A percentile compares a stretch with the other conserved stretches of the same genome.
phyloP scores from a whole-genome alignment of 306 rosid genomes.

The Chamaecrista fasciculata region DNA sequence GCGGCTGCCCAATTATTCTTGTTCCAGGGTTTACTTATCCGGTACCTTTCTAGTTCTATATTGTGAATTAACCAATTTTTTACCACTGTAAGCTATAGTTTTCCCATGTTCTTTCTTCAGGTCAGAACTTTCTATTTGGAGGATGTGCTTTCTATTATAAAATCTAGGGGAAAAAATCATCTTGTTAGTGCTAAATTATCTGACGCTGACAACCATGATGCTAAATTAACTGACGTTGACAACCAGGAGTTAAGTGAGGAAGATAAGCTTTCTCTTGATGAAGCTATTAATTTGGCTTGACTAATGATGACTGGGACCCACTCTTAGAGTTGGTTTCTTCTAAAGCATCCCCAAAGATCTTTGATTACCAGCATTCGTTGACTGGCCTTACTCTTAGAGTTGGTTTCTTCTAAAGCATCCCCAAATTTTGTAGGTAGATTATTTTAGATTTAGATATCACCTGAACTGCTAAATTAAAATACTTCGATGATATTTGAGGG shows the following conservation, averaged over 20 bases:
- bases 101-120: constrained; percentile 46
- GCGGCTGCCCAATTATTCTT: constrained; percentile 78
- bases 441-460: too few relatives aligned
- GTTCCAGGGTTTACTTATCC: constrained; percentile 97
- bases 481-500: too few relatives aligned
- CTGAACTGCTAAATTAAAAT: too few relatives aligned
- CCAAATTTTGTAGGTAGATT: too few relatives aligned
- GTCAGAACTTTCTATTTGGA: constrained; percentile 81
- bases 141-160: constrained; percentile 74
- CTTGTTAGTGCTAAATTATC: constrained; percentile 39
- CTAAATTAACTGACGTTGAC: too few relatives aligned
- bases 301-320: constrained; percentile 67
- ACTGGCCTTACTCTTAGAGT: constrained; percentile 72
- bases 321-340: constrained; percentile 75
- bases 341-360: constrained; percentile 45
- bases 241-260: constrained; percentile 54
- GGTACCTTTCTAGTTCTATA: constrained; percentile 44
- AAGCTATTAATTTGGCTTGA: constrained; percentile 86
- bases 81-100: constrained; percentile 4
- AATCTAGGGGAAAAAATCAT: constrained; percentile 50
- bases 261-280: constrained; percentile 68
- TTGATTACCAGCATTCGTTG: constrained; percentile 78
- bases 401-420: too few relatives aligned
- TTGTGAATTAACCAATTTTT: constrained; percentile 24
- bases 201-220: too few relatives aligned